Percentiles rank a stretch among this genome's conserved stretches.
Conservation (phyloP, 371 early-diverging fungal species). For the Zychaea mexicana region DNA sequence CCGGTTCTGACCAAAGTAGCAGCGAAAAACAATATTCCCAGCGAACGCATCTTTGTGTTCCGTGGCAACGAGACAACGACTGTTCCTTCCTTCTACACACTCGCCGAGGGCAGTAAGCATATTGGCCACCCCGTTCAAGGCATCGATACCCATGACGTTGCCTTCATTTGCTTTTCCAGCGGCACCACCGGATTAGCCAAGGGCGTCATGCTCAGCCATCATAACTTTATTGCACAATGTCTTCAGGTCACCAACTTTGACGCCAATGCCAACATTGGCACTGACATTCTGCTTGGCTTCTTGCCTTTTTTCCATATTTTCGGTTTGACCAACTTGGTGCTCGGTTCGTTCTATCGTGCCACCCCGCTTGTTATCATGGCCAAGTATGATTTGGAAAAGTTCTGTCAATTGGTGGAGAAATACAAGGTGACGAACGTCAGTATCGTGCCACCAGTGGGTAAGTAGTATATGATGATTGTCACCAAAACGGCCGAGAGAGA, state of each 20-base stretch:
- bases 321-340: slow-evolving; percentile 52
- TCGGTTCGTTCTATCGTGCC: slow-evolving; percentile 34
- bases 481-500: no score
- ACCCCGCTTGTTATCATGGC: slow-evolving; percentile 59
- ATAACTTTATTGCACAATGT: slow-evolving; percentile 33
- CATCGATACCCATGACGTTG: slow-evolving; percentile 42
- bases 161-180: slow-evolving; percentile 83
- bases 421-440: slow-evolving; percentile 67
- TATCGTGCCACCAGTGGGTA: slow-evolving; percentile 81
- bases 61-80: slow-evolving; percentile 36
- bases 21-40: slow-evolving; percentile 46
- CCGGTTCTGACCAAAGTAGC: slow-evolving; percentile 49
- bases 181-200: slow-evolving; percentile 79
- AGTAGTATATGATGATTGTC: no score
- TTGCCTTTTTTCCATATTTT: slow-evolving; percentile 87
- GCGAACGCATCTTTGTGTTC: slow-evolving; percentile 55
- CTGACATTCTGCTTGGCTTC: slow-evolving; percentile 62
- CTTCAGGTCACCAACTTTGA: slow-evolving; percentile 20
- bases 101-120: background rate
- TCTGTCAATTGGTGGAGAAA: slow-evolving; percentile 58
- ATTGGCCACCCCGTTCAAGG: slow-evolving; percentile 14
- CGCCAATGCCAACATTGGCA: slow-evolving; percentile 16
- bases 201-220: slow-evolving; percentile 49
- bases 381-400: slow-evolving; percentile 62
- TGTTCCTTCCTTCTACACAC: slow-evolving; percentile 14